These are phyloP conservation scores for Arthrobotrys entomopaga DNA, from an alignment of 2,329 filamentous ascomycete species.

Conservation along the genomic window DNA sequence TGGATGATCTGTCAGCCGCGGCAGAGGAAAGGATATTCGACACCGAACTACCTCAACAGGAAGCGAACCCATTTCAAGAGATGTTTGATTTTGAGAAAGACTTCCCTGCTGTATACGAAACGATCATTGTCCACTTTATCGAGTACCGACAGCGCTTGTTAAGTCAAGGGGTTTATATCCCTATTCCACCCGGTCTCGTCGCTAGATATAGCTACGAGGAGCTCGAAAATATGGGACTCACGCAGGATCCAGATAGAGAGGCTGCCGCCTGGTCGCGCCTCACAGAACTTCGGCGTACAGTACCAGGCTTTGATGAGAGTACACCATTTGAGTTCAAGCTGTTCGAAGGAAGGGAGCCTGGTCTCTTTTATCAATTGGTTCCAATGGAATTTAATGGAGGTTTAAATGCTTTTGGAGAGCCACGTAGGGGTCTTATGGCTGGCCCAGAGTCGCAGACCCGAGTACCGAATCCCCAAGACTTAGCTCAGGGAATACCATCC, in stretches of 20 bases:
- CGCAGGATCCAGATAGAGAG: conserved; percentile 2
- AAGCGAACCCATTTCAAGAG: conserved; percentile 1
- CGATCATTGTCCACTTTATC: conserved; percentile 6
- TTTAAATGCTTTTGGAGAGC: neutral
- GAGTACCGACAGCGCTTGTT: neutral
- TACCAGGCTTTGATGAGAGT: neutral
- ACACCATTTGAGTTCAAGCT: neutral
- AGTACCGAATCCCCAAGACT: neutral
- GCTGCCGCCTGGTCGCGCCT: neutral
- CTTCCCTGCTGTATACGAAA: conserved; percentile 2
- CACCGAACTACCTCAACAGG: neutral
- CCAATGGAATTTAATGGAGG: neutral
- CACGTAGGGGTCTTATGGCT: neutral
- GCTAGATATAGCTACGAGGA: conserved; percentile 19
- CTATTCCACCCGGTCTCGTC: conserved; percentile 18
- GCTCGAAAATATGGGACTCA: conserved; percentile 20
- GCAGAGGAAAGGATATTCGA: neutral
- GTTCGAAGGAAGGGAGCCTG: conserved; percentile 23
- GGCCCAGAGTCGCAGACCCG: neutral
- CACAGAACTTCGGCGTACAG: neutral
- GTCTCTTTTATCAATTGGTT: neutral
- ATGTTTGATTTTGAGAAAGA: conserved; percentile 18
- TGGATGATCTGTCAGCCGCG: neutral
- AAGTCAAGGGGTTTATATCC: conserved; percentile 13
- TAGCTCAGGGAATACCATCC: neutral